Evolutionary conservation across 176 grass and related monocot species (phyloP), one percentile per base, ranked within the genome.

Genomic region (Phoenix dactylifera): DNA sequence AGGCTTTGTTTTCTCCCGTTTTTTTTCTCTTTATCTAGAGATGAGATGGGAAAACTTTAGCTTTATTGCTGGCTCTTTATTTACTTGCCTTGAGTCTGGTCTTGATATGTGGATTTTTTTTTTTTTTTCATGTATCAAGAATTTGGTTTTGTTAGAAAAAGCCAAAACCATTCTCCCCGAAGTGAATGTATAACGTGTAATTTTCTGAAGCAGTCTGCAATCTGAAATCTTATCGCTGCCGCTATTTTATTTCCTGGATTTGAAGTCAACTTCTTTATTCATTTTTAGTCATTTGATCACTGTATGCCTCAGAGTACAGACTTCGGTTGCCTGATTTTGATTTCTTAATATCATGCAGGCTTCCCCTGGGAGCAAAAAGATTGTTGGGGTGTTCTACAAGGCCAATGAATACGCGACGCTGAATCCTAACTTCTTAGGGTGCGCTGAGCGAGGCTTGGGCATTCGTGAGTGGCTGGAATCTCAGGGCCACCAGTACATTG

Each of bases 321-420:
- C 19, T 57, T 15, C 25, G 3, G 20, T 15, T 15, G 61, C 3
- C 3, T 39, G 1, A 5, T 72, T 54, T 72, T n/a, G 15, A 22
- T 10, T 24, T 53, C 5, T 26, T 18, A 20, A 62, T 16, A 9
- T 16, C 6, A 39, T 25, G 16, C 78, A 97, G 92, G 82, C 80
- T 50, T 97, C 87, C 3, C 25, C 92, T 3, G 83, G 78, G 52
- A 82, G 87, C 78, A 97, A 97, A 78, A 97, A 97, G 80, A 97
- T 97, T 54, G 87, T 97, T 10, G 92, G 92, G 9, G 92, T 97
- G 26, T 97, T 97, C 69, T 97, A 97, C 76, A 84, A 97, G 70
- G 92, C 69, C 56, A 80, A 89, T 7, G 92, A 88, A 64, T 83
- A 97, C 25, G 92, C 87, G 1, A 72, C 87, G 15, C 64, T 69